Evolutionary conservation across 371 early-diverging fungal genomes (phyloP).

Genomic region (Mucor saturninus): DNA sequence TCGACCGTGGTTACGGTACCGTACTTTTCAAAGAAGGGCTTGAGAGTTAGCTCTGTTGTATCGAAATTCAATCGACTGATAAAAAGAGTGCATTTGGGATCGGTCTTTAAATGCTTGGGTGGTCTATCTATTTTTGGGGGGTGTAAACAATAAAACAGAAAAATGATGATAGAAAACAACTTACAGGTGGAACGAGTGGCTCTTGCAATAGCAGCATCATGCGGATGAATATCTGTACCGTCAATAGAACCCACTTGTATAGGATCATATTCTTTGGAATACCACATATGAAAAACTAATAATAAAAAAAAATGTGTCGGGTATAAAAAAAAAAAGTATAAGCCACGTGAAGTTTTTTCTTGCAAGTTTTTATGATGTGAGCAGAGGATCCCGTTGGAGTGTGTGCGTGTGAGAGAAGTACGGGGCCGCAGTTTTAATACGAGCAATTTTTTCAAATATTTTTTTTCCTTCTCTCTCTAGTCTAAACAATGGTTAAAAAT

Average conservation of each 20-base stretch:
- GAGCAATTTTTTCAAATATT: constrained; percentile 15
- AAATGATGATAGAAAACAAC: background rate
- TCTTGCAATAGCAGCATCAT: constrained; percentile 58
- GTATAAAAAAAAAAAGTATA: constrained; percentile 17
- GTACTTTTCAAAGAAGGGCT: constrained; percentile 39
- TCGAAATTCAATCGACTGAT: constrained; percentile 52
- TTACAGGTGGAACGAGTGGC: constrained; percentile 32
- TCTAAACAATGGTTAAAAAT: constrained; percentile 32
- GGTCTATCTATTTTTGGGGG: constrained; percentile 42
- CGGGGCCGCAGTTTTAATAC: constrained; percentile 30
- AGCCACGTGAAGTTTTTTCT: constrained; percentile 24
- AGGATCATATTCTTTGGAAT: constrained; percentile 57
- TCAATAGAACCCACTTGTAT: constrained; percentile 62
- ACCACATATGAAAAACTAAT: constrained; percentile 47
- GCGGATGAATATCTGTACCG: constrained; percentile 54
- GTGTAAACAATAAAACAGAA: background rate
- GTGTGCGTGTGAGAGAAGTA: background rate
- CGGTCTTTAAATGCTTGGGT: constrained; percentile 35
- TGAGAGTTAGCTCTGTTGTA: constrained; percentile 39
- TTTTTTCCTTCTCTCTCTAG: constrained; percentile 5
- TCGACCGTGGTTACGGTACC: constrained; percentile 35
- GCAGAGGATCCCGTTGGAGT: background rate
- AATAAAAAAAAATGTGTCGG: constrained; percentile 20
- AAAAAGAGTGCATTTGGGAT: constrained; percentile 58
- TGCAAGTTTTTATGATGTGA: background rate